Evolutionary conservation across 306 rosid species (phyloP), one percentile per base, ranked within the genome.

Genomic region (Sphenostylis stenocarpa): DNA sequence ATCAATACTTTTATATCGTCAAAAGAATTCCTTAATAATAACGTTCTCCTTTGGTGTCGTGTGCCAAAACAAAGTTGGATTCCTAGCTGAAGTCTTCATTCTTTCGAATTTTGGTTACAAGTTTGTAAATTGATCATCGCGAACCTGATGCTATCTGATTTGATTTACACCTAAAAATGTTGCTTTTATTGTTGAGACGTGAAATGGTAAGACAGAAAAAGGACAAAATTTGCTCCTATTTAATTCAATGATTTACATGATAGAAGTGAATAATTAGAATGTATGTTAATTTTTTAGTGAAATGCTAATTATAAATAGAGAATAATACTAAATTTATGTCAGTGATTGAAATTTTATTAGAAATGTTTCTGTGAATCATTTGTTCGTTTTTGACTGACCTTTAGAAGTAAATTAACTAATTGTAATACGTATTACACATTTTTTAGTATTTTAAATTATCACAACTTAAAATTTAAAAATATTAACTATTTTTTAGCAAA

Each of bases 51-150:
- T 52, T 39, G 4, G 4, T 63, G 29, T 36, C 23, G 67, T 72
- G 67, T 15, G 38, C 67, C 68, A 43, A 58, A n/a, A 28, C 15
- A 29, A 61, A 60, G 60, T 17, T 29, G 23, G 70, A 74, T 74
- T 74, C 78, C 44, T n/a, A 0, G 20, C 45, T 38, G 49, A 9
- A 20, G 5, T 13, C 23, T 55, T 33, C 76, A 13, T 52, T 31
- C 61, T 29, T 31, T 49, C 26, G 2, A 14, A 10, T 70, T 48
- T 49, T 10, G 57, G 16, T 57, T 44, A 41, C 28, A 0, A 14
- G 14, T 12, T 66, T 63, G 20, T 38, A 66, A 21, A 43, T 23
- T 44, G 16, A 8, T 70, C 29, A 16, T 28, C 29, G 29, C 29
- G 0, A 48, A 24, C 21, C 55, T 24, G 5, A 67, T 44, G 73